phyloP scores from a whole-genome alignment of 352 stramenopile species.

The Globisporangium ultimum region DNA sequence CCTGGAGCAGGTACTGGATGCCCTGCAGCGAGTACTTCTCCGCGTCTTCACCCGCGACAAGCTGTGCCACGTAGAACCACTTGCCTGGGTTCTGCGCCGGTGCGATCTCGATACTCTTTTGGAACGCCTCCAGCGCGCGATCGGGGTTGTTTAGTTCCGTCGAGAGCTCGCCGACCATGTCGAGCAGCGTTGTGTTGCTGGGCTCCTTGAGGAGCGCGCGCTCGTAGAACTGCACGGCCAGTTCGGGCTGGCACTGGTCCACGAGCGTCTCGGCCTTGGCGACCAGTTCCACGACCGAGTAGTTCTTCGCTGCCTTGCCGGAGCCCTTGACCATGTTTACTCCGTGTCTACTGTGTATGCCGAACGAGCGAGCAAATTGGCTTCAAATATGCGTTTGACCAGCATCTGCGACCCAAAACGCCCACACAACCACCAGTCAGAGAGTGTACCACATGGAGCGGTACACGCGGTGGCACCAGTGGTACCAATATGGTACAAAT shows the following conservation, averaged over 20 bases:
- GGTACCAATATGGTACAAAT: constrained; percentile 5
- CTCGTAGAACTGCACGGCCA: constrained; percentile 85
- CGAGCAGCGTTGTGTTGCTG: constrained; percentile 62
- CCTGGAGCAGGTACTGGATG: constrained; percentile 59
- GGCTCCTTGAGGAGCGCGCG: constrained; percentile 71
- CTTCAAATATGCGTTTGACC: constrained; percentile 1
- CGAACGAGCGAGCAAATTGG: background rate
- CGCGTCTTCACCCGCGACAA: constrained; percentile 70
- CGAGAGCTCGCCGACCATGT: constrained; percentile 75
- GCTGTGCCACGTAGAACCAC: constrained; percentile 84
- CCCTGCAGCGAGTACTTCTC: constrained; percentile 67
- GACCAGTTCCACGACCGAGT: constrained; percentile 67
- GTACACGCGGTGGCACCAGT: background rate
- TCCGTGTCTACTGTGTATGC: background rate
- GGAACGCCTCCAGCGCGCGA: constrained; percentile 67
- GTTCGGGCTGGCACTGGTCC: constrained; percentile 80
- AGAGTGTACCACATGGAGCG: constrained; percentile 3
- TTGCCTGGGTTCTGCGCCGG: constrained; percentile 76
- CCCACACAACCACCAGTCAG: constrained; percentile 15
- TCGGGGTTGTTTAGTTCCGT: constrained; percentile 83
- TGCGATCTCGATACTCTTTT: constrained; percentile 61
- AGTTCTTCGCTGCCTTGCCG: constrained; percentile 29
- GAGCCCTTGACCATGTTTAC: constrained; percentile 27
- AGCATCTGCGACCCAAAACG: constrained; percentile 3
- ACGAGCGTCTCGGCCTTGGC: constrained; percentile 81